Evolutionary conservation across 192 early-diverging fungal species (phyloP).

Genomic region (Coemansia sp.): DNA sequence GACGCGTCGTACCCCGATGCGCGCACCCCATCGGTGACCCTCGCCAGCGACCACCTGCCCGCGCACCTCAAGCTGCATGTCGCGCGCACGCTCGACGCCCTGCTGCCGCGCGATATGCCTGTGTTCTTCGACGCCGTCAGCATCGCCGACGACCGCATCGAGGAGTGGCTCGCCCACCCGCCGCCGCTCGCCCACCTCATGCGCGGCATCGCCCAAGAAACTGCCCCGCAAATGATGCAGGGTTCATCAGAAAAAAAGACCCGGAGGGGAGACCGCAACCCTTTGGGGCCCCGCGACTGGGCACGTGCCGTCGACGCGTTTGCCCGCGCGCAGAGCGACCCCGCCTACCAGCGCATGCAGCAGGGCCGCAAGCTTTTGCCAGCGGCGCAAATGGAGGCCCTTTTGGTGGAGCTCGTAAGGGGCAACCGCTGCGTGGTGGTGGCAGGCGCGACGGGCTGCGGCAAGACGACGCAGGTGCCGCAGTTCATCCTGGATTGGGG

Average conservation of each 20-base stretch:
- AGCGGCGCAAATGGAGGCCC: background rate
- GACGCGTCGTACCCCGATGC: slow-evolving; percentile 65
- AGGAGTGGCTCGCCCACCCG: slow-evolving; percentile 27
- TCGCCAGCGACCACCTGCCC: slow-evolving; percentile 65
- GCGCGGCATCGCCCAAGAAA: slow-evolving; percentile 32
- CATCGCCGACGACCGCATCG: slow-evolving; percentile 55
- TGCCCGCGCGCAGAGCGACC: background rate
- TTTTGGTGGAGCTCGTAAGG: slow-evolving; percentile 10
- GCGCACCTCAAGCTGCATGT: slow-evolving; percentile 67
- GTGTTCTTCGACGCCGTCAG: slow-evolving; percentile 63
- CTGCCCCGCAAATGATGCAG: background rate
- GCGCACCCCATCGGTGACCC: slow-evolving; percentile 58
- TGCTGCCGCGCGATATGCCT: slow-evolving; percentile 22
- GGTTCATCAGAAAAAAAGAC: too few relatives aligned
- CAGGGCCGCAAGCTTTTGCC: slow-evolving; percentile 19
- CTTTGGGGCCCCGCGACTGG: slow-evolving; percentile 1
- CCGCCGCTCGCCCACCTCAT: slow-evolving; percentile 30
- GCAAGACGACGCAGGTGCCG: slow-evolving; percentile 76
- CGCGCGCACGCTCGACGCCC: slow-evolving; percentile 49
- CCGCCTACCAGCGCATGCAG: slow-evolving; percentile 33
- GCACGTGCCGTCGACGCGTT: slow-evolving; percentile 10
- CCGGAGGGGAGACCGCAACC: background rate
- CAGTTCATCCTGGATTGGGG: slow-evolving; percentile 81
- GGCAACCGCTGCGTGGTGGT: slow-evolving; percentile 26
- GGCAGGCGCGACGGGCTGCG: slow-evolving; percentile 51